Percentiles rank a stretch among this genome's conserved stretches.
Conservation (phyloP, 305 asterid genomes). For the Plantago lanceolata region DNA sequence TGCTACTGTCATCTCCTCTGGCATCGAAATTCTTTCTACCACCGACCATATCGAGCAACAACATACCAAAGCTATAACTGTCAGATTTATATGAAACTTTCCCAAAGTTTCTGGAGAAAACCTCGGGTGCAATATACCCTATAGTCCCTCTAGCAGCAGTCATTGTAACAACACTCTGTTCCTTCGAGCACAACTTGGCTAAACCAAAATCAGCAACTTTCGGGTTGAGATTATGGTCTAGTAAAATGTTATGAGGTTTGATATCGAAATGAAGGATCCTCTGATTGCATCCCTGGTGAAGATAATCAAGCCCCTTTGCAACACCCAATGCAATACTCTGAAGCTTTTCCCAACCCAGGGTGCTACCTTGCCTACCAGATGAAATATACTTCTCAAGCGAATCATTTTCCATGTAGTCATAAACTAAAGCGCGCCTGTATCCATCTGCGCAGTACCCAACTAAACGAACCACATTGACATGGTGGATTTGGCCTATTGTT, state of each 20-base stretch:
- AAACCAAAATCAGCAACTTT: slow-evolving; percentile 72
- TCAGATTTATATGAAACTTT: slow-evolving; percentile 63
- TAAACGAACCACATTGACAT: slow-evolving; percentile 64
- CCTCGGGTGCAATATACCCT: slow-evolving; percentile 75
- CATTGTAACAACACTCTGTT: slow-evolving; percentile 56
- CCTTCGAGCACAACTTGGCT: slow-evolving; percentile 64
- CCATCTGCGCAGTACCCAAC: slow-evolving; percentile 79
- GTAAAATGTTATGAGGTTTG: slow-evolving; percentile 58
- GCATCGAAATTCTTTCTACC: slow-evolving; percentile 42
- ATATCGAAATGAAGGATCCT: slow-evolving; percentile 74
- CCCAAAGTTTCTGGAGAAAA: slow-evolving; percentile 70
- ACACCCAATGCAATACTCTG: slow-evolving; percentile 38
- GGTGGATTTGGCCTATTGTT: slow-evolving; percentile 70
- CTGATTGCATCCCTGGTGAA: slow-evolving; percentile 67
- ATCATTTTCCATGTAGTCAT: slow-evolving; percentile 57
- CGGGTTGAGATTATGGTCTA: slow-evolving; percentile 54
- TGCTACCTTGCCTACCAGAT: slow-evolving; percentile 30
- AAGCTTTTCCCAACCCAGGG: slow-evolving; percentile 56
- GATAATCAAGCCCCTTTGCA: slow-evolving; percentile 49
- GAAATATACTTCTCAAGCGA: slow-evolving; percentile 54
- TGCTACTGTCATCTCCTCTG: slow-evolving; percentile 20
- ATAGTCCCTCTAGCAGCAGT: slow-evolving; percentile 70
- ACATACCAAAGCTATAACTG: slow-evolving; percentile 69
- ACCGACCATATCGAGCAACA: slow-evolving; percentile 63
- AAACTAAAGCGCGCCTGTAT: slow-evolving; percentile 51